These are phyloP conservation scores for Scalesia atractyloides DNA, from an alignment of 129 eudicot species.

Conservation along the genomic window DNA sequence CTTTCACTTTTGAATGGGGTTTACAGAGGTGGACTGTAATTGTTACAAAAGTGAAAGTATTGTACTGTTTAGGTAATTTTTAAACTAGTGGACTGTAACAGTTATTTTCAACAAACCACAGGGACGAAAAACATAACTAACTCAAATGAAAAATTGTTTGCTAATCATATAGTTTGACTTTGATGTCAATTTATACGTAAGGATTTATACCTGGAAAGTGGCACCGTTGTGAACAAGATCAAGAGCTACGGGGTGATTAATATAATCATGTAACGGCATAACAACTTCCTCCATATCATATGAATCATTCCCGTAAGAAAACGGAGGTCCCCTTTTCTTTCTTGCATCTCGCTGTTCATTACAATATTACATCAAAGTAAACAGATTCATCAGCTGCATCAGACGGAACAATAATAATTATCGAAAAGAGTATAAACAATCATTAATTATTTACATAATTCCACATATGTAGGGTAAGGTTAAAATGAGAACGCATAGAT, in stretches of 20 bases:
- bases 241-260: slow-evolving; percentile 70
- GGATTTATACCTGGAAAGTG: slow-evolving; percentile 81
- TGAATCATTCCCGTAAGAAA: slow-evolving; percentile 48
- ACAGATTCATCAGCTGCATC: slow-evolving; percentile 27
- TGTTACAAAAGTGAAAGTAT: too few relatives aligned
- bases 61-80: too few relatives aligned
- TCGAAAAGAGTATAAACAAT: slow-evolving; percentile 11
- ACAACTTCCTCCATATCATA: slow-evolving; percentile 76
- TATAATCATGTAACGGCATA: slow-evolving; percentile 89
- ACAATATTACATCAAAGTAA: slow-evolving; percentile 36
- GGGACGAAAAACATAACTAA: too few relatives aligned
- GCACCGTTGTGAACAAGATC: slow-evolving; percentile 97
- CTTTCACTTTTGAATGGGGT: too few relatives aligned
- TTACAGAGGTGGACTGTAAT: too few relatives aligned
- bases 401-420: slow-evolving; percentile 11
- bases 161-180: neutral
- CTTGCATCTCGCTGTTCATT: slow-evolving; percentile 74
- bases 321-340: slow-evolving; percentile 37
- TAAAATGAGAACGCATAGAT: too few relatives aligned
- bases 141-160: neutral
- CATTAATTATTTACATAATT: neutral
- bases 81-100: too few relatives aligned
- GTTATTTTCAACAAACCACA: too few relatives aligned
- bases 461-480: neutral
- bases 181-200: neutral